phyloP scores from a whole-genome alignment of 2,329 filamentous ascomycete genomes.

The Gnomoniopsis smithogilvyi region DNA sequence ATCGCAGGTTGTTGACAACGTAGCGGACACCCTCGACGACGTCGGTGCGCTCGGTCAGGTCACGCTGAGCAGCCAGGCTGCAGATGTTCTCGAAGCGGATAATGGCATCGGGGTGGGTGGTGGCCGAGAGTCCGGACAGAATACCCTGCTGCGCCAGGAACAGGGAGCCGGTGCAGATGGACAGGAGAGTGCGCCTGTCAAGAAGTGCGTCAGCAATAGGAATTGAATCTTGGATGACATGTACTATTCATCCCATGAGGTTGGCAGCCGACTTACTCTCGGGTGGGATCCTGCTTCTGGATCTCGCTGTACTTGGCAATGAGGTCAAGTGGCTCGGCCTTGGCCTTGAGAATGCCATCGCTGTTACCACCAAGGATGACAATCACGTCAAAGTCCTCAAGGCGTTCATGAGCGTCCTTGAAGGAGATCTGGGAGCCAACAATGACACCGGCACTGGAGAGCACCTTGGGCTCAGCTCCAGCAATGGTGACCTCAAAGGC shows the following conservation, averaged over 20 bases:
- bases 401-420: constrained; percentile 71
- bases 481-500: constrained; percentile 59
- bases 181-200: constrained; percentile 64
- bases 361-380: constrained; percentile 71
- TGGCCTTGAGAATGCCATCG: constrained; percentile 62
- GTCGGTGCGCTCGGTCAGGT: constrained; percentile 74
- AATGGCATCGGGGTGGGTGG: constrained; percentile 77
- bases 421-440: constrained; percentile 73
- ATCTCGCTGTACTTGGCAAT: constrained; percentile 76
- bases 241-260: neutral
- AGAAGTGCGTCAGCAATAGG: neutral
- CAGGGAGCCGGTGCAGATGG: constrained; percentile 75
- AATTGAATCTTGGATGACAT: neutral
- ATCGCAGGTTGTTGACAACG: constrained; percentile 88
- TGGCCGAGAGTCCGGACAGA: constrained; percentile 74
- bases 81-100: constrained; percentile 80
- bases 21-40: constrained; percentile 79
- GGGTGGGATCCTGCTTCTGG: constrained; percentile 73
- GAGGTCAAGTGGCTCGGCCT: constrained; percentile 65
- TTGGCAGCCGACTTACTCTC: constrained; percentile 46
- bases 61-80: constrained; percentile 67
- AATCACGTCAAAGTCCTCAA: constrained; percentile 76
- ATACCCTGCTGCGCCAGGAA: constrained; percentile 75
- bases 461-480: constrained; percentile 49
- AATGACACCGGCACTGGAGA: constrained; percentile 62